These are phyloP conservation scores for Globisporangium uncinulatum DNA, from an alignment of 352 stramenopile genomes.

Conservation along the genomic window DNA sequence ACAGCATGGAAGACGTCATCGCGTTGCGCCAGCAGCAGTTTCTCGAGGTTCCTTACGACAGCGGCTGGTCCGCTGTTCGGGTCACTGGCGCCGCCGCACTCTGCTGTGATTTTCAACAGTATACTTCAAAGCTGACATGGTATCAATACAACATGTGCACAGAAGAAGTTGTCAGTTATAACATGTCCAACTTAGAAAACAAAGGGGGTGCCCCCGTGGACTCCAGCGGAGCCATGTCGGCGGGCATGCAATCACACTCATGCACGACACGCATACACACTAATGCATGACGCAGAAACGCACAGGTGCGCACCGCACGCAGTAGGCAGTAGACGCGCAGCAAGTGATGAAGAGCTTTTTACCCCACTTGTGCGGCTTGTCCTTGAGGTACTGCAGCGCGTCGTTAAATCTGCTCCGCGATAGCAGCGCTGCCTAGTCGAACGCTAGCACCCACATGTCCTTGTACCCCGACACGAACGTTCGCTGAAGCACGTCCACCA, in stretches of 20 bases:
- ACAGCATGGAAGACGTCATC: too few relatives aligned
- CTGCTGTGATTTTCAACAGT: neutral
- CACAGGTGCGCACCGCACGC: neutral
- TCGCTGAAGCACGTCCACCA: conserved; percentile 7
- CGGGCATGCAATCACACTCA: neutral
- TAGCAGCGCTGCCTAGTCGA: neutral
- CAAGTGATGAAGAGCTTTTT: neutral
- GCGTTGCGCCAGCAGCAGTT: too few relatives aligned
- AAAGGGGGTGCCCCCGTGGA: neutral
- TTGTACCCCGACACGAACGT: conserved; percentile 5
- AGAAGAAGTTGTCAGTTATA: neutral
- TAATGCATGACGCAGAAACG: neutral
- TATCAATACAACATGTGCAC: too few relatives aligned
- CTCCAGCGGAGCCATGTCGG: neutral
- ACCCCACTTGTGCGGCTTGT: too few relatives aligned
- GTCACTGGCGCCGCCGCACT: neutral
- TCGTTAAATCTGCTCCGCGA: neutral
- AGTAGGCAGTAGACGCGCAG: neutral
- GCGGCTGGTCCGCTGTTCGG: neutral
- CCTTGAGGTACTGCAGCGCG: neutral
- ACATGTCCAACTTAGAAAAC: conserved; percentile 1
- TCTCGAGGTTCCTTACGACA: too few relatives aligned
- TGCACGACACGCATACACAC: too few relatives aligned
- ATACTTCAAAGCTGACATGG: neutral
- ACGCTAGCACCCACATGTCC: conserved; percentile 2